phyloP scores from a whole-genome alignment of 2,329 filamentous ascomycete species.

The Paraphaeosphaeria sporulosa region DNA sequence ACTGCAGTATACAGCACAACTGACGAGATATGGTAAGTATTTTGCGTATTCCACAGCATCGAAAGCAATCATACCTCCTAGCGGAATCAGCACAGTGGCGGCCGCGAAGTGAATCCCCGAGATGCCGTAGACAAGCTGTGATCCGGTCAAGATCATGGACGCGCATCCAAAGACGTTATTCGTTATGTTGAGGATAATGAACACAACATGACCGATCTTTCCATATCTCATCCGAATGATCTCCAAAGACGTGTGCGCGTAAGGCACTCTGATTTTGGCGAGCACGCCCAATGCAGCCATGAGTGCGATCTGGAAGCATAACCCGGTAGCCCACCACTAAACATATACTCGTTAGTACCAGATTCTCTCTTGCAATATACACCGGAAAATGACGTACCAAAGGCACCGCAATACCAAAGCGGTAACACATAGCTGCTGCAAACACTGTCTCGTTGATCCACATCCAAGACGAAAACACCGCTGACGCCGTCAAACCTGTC shows the following conservation, averaged over 20 bases:
- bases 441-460: conserved; percentile 27
- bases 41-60: neutral
- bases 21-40: neutral
- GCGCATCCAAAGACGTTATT: conserved; percentile 80
- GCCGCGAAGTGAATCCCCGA: conserved; percentile 40
- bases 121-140: conserved; percentile 72
- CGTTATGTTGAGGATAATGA: conserved; percentile 79
- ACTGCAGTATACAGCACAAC: conserved; percentile 40
- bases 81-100: conserved; percentile 55
- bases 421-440: conserved; percentile 32
- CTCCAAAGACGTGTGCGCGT: conserved; percentile 61
- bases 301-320: conserved; percentile 35
- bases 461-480: conserved; percentile 29
- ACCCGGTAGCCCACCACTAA: conserved; percentile 32
- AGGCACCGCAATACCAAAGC: conserved; percentile 35
- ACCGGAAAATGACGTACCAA: conserved; percentile 12
- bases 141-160: conserved; percentile 85
- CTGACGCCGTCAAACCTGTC: conserved; percentile 28
- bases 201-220: conserved; percentile 73
- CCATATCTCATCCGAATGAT: conserved; percentile 83
- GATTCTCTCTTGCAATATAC: neutral
- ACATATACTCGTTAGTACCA: neutral
- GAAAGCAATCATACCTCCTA: conserved; percentile 16
- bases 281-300: conserved; percentile 31
- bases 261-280: conserved; percentile 31